Evolutionary conservation across 1,139 yeast genomes (phyloP).

Genomic region (Yamadazyma aaseri): DNA sequence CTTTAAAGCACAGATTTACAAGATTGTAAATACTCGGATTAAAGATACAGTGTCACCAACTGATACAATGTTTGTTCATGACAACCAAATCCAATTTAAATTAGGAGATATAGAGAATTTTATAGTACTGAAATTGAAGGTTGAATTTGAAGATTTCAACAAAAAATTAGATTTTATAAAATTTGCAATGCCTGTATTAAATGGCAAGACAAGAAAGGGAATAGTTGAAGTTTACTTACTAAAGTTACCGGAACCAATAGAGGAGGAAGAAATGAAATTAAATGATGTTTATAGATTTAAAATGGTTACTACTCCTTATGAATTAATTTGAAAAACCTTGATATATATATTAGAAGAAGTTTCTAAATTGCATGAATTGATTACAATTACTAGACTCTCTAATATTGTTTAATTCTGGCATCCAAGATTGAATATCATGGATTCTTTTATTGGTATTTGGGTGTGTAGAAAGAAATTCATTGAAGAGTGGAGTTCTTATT

Average conservation of each 20-base stretch:
- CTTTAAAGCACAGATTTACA: conserved; percentile 29
- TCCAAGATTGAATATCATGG: conserved; percentile 65
- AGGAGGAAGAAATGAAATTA: conserved; percentile 12
- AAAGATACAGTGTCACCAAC: conserved; percentile 24
- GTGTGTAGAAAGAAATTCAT: conserved; percentile 82
- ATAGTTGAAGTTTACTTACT: conserved; percentile 32
- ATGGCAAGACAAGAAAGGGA: conserved; percentile 27
- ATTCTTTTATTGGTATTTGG: conserved; percentile 81
- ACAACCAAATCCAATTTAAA: conserved; percentile 20
- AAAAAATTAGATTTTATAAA: conserved; percentile 26
- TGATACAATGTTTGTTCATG: conserved; percentile 24
- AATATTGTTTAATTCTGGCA: conserved; percentile 61
- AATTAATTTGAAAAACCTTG: conserved; percentile 4
- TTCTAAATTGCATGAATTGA: conserved; percentile 17
- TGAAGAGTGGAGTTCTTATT: conserved; percentile 22
- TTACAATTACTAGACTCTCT: conserved; percentile 33
- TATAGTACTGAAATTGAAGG: conserved; percentile 16
- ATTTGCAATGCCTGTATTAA: conserved; percentile 31
- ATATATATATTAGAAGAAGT: conserved; percentile 7
- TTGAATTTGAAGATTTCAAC: conserved; percentile 10
- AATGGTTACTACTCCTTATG: conserved; percentile 27
- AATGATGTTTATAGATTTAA: conserved; percentile 10
- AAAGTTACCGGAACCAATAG: conserved; percentile 17
- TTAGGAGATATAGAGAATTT: conserved; percentile 32
- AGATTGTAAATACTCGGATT: conserved; percentile 25